Percentiles rank a stretch among this genome's conserved stretches.
phyloP scores from a whole-genome alignment of 2,329 filamentous ascomycete species.

The Cercospora zeae-maydis region DNA sequence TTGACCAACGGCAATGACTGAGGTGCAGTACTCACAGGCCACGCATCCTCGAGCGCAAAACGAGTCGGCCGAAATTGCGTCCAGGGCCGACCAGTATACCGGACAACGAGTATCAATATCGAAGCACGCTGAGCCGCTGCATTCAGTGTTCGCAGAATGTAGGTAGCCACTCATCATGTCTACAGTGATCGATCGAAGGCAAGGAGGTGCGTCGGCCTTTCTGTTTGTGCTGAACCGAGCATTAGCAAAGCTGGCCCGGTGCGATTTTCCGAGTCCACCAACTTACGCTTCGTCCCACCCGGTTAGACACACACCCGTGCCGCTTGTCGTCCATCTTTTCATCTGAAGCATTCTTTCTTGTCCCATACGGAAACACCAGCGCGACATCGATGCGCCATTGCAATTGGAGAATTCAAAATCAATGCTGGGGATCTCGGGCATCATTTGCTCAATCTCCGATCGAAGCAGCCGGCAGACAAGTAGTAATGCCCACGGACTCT shows the following conservation, averaged over 20 bases:
- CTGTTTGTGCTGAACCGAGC: neutral
- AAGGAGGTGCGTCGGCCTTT: neutral
- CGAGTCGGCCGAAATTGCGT: neutral
- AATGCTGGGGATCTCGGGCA: neutral
- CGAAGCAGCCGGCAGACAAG: neutral
- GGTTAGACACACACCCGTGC: neutral
- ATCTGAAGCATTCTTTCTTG: neutral
- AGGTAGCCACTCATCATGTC: neutral
- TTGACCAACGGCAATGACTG: neutral
- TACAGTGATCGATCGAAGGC: neutral
- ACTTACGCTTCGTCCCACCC: conserved; percentile 7
- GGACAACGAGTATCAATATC: neutral
- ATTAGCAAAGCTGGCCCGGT: neutral
- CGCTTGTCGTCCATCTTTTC: neutral
- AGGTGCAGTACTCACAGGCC: neutral
- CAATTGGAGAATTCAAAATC: neutral
- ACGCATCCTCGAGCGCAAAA: neutral
- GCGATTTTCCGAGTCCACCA: neutral
- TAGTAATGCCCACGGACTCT: neutral
- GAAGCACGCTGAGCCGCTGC: neutral
- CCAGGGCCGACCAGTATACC: neutral
- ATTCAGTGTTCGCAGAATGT: neutral
- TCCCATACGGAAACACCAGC: conserved; percentile 1
- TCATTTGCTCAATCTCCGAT: neutral
- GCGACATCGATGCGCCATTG: neutral